Evolutionary conservation across 768 basidiomycete genomes (phyloP).

Genomic region (Collybiopsis confluens): DNA sequence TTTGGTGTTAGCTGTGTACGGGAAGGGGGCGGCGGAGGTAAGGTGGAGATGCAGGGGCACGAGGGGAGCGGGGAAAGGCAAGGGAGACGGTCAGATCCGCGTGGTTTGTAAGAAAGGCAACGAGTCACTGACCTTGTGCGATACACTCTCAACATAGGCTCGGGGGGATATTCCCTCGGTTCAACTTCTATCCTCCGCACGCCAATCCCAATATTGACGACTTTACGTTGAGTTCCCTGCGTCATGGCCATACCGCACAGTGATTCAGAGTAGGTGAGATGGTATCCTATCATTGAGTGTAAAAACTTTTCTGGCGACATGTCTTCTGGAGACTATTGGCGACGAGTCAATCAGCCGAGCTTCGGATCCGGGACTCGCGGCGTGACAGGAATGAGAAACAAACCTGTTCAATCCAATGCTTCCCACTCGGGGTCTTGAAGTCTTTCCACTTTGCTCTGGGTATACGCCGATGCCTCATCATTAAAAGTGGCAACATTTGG

Average conservation of each 20-base stretch:
- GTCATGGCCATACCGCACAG: slow-evolving; percentile 85
- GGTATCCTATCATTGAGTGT: slow-evolving; percentile 78
- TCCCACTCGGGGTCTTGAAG: slow-evolving; percentile 53
- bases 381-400: too few species aligned
- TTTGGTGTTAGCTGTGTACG: slow-evolving; percentile 21
- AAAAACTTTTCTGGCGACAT: slow-evolving; percentile 62
- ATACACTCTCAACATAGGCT: slow-evolving; percentile 67
- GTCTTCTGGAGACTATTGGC: slow-evolving; percentile 57
- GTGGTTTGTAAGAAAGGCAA: too few species aligned
- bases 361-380: too few species aligned
- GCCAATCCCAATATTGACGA: slow-evolving; percentile 80
- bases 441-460: slow-evolving; percentile 74
- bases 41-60: too few species aligned
- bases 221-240: slow-evolving; percentile 69
- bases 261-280: slow-evolving; percentile 62
- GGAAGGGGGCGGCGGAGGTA: neutral
- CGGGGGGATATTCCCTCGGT: slow-evolving; percentile 52
- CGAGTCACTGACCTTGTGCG: slow-evolving; percentile 60
- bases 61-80: too few species aligned
- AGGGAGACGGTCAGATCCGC: too few species aligned
- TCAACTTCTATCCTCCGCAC: slow-evolving; percentile 65
- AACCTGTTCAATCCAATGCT: slow-evolving; percentile 78
- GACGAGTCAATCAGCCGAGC: too few species aligned
- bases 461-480: slow-evolving; percentile 83
- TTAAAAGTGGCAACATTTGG: slow-evolving; percentile 72